phyloP scores from a whole-genome alignment of 202 grass and related monocot genomes.

The Eragrostis tef region DNA sequence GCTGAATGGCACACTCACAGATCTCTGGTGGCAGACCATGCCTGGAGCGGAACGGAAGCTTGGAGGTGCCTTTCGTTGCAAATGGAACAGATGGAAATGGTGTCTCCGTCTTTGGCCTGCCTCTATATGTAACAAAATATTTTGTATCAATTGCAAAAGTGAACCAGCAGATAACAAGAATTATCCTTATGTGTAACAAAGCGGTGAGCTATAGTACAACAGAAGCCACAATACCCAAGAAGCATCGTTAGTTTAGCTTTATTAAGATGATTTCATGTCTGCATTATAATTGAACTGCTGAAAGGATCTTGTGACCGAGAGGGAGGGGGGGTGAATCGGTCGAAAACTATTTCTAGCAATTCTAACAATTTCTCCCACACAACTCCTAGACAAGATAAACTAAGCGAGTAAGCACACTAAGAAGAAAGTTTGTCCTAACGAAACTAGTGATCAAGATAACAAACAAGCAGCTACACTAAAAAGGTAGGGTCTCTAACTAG shows the following conservation, averaged over 20 bases:
- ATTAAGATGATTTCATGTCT: not conserved
- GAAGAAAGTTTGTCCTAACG: no score
- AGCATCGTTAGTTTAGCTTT: not conserved
- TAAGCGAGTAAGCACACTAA: no score
- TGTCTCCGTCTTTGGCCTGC: not conserved
- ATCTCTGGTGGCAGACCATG: conserved; percentile 50
- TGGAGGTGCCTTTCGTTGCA: not conserved
- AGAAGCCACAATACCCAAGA: not conserved
- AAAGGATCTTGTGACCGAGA: no score
- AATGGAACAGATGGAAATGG: not conserved
- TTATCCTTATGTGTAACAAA: not conserved
- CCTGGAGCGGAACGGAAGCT: not conserved
- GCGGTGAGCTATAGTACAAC: not conserved
- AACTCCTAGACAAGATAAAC: no score
- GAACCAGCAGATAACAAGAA: not conserved
- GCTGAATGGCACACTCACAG: not conserved
- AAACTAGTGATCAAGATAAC: no score
- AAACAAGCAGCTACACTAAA: no score
- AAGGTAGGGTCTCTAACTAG: no score
- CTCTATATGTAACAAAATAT: no score
- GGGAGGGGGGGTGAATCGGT: no score
- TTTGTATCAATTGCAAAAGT: not conserved
- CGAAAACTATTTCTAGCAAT: no score
- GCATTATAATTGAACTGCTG: not conserved
- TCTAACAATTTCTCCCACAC: no score